phyloP scores from a whole-genome alignment of 441 rosid genomes.

The Breynia disticha region DNA sequence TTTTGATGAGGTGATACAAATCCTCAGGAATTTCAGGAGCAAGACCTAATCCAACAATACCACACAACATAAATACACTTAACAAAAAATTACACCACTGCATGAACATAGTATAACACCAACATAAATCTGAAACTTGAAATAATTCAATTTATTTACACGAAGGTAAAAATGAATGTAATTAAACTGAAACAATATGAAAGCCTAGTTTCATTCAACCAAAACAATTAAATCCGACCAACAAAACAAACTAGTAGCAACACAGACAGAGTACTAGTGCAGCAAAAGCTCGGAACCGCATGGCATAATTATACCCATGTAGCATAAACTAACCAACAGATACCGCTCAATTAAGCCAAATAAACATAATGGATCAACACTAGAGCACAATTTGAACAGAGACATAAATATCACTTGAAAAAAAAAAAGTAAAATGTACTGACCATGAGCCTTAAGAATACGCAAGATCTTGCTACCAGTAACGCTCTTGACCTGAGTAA shows the following conservation, averaged over 20 bases:
- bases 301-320: too few relatives aligned
- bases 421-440: background rate
- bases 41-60: constrained; percentile 22
- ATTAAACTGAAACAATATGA: background rate
- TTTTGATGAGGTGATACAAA: constrained; percentile 66
- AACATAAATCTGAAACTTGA: background rate
- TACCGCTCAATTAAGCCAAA: background rate
- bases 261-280: too few relatives aligned
- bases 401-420: background rate
- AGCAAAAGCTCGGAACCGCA: too few relatives aligned
- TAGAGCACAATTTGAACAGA: background rate
- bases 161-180: background rate
- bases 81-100: too few relatives aligned
- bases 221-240: background rate
- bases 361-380: too few relatives aligned
- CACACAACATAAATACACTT: too few relatives aligned
- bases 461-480: constrained; percentile 71
- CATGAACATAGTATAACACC: too few relatives aligned
- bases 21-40: constrained; percentile 80
- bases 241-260: too few relatives aligned
- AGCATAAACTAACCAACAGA: too few relatives aligned
- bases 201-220: background rate
- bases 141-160: background rate
- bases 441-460: constrained; percentile 58
- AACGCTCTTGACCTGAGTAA: constrained; percentile 74